These are phyloP conservation scores for Colletotrichum simmondsii DNA, from an alignment of 2,329 filamentous ascomycete species.

Conservation along the genomic window DNA sequence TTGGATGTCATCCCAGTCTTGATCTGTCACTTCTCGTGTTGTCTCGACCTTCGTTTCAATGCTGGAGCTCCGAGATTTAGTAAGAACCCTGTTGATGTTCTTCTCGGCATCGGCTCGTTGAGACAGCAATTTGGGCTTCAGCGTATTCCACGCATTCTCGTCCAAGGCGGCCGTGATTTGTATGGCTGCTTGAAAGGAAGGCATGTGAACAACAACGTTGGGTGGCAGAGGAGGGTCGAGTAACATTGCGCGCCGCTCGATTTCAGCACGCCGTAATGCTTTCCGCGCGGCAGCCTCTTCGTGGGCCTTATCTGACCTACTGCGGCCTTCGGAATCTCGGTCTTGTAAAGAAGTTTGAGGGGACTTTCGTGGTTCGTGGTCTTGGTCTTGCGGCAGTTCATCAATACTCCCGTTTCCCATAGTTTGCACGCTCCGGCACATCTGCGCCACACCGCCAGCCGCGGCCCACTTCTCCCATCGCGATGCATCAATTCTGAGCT, in stretches of 20 bases:
- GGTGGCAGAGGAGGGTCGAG: conserved; percentile 74
- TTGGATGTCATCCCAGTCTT: conserved; percentile 78
- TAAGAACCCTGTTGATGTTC: conserved; percentile 55
- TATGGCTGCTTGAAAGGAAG: conserved; percentile 79
- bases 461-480: conserved; percentile 82
- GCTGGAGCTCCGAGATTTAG: conserved; percentile 44
- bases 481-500: conserved; percentile 68
- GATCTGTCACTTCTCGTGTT: conserved; percentile 67
- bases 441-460: conserved; percentile 52
- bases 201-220: conserved; percentile 73
- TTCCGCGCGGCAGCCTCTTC: conserved; percentile 74
- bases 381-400: background rate
- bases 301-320: background rate
- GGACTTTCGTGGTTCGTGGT: too few species aligned
- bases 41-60: conserved; percentile 43
- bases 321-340: background rate
- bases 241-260: conserved; percentile 75
- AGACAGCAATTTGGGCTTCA: conserved; percentile 74
- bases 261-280: conserved; percentile 72
- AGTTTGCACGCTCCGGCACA: conserved; percentile 44
- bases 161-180: conserved; percentile 76
- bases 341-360: background rate
- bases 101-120: conserved; percentile 75
- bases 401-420: conserved; percentile 57
- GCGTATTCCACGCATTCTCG: conserved; percentile 75